Percentiles rank a stretch among this genome's conserved stretches.
Conservation (phyloP, 768 basidiomycete genomes). For the Xerocomus spinulosus region DNA sequence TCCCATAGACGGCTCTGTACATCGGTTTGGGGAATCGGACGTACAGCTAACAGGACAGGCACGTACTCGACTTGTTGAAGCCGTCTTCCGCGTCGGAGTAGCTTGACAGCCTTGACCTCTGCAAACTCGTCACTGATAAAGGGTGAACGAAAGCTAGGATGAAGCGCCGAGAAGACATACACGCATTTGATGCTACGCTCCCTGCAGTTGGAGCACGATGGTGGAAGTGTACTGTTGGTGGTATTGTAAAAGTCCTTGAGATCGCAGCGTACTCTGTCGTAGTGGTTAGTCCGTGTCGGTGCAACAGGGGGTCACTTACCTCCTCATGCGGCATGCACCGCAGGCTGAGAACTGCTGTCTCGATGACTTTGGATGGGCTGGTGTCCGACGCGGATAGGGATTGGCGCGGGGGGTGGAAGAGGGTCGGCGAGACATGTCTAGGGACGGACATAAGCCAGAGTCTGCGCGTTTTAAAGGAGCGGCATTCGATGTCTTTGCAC, state of each 20-base stretch:
- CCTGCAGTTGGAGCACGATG: slow-evolving; percentile 82
- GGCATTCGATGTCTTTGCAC: slow-evolving; percentile 24
- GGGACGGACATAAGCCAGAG: slow-evolving; percentile 19
- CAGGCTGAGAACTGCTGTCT: slow-evolving; percentile 91
- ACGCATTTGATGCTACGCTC: slow-evolving; percentile 92
- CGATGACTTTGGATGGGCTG: slow-evolving; percentile 67
- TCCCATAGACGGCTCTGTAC: slow-evolving; percentile 72
- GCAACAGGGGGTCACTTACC: slow-evolving; percentile 38
- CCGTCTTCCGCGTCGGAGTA: slow-evolving; percentile 72
- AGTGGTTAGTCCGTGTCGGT: background rate
- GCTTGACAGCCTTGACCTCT: slow-evolving; percentile 84
- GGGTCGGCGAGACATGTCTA: slow-evolving; percentile 56
- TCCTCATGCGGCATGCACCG: slow-evolving; percentile 86
- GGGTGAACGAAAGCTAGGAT: slow-evolving; percentile 6
- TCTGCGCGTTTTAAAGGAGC: slow-evolving; percentile 15
- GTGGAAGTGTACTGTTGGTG: slow-evolving; percentile 38
- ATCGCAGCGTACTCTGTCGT: slow-evolving; percentile 81
- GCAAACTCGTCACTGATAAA: slow-evolving; percentile 79
- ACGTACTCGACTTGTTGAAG: slow-evolving; percentile 83
- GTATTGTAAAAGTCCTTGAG: slow-evolving; percentile 73
- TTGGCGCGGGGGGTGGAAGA: slow-evolving; percentile 32
- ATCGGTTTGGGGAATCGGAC: slow-evolving; percentile 3
- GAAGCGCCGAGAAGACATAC: slow-evolving; percentile 46
- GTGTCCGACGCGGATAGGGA: slow-evolving; percentile 43
- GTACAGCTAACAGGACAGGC: slow-evolving; percentile 2